Base-by-base conservation (phyloP, 306 rosid genomes). In the Geum urbanum region DNA sequence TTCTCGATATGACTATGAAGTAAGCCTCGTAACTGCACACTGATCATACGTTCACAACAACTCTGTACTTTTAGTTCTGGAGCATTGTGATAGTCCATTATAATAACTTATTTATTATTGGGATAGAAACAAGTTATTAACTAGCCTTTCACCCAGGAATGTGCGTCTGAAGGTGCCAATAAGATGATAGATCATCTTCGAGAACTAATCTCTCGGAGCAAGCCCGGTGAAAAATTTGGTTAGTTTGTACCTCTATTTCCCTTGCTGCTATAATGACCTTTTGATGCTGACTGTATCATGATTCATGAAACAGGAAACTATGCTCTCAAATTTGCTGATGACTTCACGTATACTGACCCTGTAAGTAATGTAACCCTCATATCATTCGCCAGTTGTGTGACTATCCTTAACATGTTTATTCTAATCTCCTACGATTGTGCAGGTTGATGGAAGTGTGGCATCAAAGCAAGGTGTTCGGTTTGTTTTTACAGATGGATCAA, bases 1-100 rank as follows among this genome's bases (percentile, higher is more conserved):
- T 78, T 95, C 97, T 55, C 83, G 99, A 83, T 95, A 91, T 39
- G 99, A 95, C 84, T 95, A 95, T 19, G 96, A 95, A 84, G 97
- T 89, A 67, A 62, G 86, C 67, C 52, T 47, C 62, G 0, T 62
- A 11, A 24, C 69, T 67, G 52, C 77, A 45, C 49, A 63, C 55
- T 54, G 71, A 67, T 57, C 58, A 45, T 37, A 46, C 43, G 70
- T 66, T 43, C 74, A 43, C 53, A 16, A n/a, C 49, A 22, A 65
- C 41, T 39, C 71, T 63, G 51, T 27, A 54, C 43, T 45, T 73
- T 79, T 39, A 15, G 18, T 74, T 70, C 67, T 19, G 22, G 61
- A 63, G 64, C 50, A 65, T 63, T 62, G 41, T 37, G 70, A 47
- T 14, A 63, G 37, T 8, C 3, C 4, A 5, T 54, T 51, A 68